Percentiles rank a stretch among this genome's conserved stretches.
Evolutionary conservation across 1,284 basidiomycete genomes (phyloP).

Genomic region (Trichosporon sp.): DNA sequence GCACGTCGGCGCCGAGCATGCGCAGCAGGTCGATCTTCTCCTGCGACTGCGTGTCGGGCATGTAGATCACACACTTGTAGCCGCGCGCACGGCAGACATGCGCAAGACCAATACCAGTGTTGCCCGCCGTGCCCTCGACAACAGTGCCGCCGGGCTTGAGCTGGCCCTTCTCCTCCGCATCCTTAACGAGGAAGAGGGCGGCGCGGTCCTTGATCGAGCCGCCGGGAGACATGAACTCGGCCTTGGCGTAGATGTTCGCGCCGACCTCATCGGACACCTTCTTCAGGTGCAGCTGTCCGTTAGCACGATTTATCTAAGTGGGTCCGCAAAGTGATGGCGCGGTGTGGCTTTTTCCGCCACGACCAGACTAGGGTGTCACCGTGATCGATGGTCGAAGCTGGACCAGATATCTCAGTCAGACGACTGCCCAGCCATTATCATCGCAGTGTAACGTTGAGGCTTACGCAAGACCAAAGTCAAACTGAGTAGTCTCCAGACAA

Average conservation of each 20-base stretch:
- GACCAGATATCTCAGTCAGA: too few species aligned
- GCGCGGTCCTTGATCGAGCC: conserved; percentile 98
- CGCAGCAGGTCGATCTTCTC: conserved; percentile 96
- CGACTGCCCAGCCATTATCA: too few species aligned
- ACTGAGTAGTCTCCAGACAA: not conserved
- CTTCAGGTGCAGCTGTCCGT: conserved; percentile 69
- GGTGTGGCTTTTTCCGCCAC: not conserved
- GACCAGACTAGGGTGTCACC: not conserved
- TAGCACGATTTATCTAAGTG: not conserved
- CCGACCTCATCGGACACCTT: conserved; percentile 80
- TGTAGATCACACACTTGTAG: conserved; percentile 99
- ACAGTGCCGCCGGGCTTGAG: conserved; percentile 88
- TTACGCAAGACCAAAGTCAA: not conserved
- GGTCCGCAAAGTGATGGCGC: not conserved
- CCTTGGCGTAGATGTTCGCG: conserved; percentile 86
- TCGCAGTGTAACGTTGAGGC: not conserved
- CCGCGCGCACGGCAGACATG: conserved; percentile 86
- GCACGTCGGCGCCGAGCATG: conserved; percentile 94
- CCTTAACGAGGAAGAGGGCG: conserved; percentile 78
- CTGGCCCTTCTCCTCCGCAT: conserved; percentile 74
- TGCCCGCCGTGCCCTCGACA: conserved; percentile 98
- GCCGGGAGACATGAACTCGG: conserved; percentile 98
- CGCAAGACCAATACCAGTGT: conserved; percentile 94
- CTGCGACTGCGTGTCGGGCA: conserved; percentile 94
- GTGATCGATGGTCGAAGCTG: too few species aligned